Evolutionary conservation across 805 yeast genomes (phyloP).

Genomic region (Teunomyces atbi): DNA sequence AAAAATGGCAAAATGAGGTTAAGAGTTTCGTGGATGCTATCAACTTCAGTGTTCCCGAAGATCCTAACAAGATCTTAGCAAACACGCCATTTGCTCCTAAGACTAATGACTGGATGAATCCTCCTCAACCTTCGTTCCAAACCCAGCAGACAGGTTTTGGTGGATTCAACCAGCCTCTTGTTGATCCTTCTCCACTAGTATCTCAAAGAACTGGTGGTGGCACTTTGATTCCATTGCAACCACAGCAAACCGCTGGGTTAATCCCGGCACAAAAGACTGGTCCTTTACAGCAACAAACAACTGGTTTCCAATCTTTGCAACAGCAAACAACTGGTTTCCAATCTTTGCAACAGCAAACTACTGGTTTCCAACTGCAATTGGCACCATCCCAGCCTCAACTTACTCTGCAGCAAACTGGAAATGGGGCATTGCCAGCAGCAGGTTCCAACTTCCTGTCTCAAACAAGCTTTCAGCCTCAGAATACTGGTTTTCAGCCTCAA

Average conservation of each 20-base stretch:
- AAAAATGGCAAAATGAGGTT: constrained; percentile 76
- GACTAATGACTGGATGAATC: constrained; percentile 26
- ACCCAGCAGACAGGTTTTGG: constrained; percentile 40
- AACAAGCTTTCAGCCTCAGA: constrained; percentile 15
- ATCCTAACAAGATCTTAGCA: constrained; percentile 37
- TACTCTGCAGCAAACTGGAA: constrained; percentile 13
- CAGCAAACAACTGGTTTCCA: constrained; percentile 26
- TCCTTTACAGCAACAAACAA: constrained; percentile 23
- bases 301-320: constrained; percentile 17
- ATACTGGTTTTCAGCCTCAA: constrained; percentile 26
- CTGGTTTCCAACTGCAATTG: constrained; percentile 31
- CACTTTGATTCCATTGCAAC: constrained; percentile 46
- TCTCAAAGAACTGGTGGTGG: constrained; percentile 49
- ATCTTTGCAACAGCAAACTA: constrained; percentile 39
- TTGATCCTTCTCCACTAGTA: constrained; percentile 19
- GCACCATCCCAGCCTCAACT: constrained; percentile 4
- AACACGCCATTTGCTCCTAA: constrained; percentile 44
- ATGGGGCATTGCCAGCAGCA: constrained; percentile 18
- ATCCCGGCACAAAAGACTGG: constrained; percentile 49
- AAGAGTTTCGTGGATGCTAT: constrained; percentile 87
- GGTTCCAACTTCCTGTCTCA: not conserved
- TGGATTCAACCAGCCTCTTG: constrained; percentile 2
- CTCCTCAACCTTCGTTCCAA: constrained; percentile 33
- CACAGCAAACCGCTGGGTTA: constrained; percentile 70
- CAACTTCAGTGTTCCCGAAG: constrained; percentile 71